phyloP scores from a whole-genome alignment of 2,329 filamentous ascomycete genomes.

The Nigrograna mackinnonii region DNA sequence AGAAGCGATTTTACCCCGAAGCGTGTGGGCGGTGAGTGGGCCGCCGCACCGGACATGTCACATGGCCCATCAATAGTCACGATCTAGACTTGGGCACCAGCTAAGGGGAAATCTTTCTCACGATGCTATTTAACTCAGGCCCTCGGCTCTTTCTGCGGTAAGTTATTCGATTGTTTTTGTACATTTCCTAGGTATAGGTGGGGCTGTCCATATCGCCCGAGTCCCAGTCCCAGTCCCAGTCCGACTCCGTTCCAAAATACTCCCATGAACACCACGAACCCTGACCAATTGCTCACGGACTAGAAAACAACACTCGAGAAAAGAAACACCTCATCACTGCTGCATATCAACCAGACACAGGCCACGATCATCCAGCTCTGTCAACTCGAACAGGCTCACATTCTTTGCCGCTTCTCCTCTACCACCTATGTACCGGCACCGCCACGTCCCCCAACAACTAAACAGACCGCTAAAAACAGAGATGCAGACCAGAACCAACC shows the following conservation, averaged over 20 bases:
- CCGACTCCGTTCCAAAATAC: conserved; percentile 3
- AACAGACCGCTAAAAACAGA: conserved; percentile 26
- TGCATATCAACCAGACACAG: no score
- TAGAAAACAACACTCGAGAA: no score
- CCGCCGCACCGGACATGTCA: conserved; percentile 19
- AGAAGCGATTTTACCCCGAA: not conserved
- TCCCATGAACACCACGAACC: not conserved
- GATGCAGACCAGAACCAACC: conserved; percentile 33
- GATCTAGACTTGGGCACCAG: conserved; percentile 31
- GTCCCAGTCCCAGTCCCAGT: not conserved
- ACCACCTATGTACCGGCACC: conserved; percentile 27
- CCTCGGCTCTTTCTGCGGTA: not conserved
- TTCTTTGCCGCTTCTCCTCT: conserved; percentile 19
- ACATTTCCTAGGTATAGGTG: conserved; percentile 12
- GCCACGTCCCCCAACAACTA: conserved; percentile 23
- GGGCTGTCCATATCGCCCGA: not conserved
- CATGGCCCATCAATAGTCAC: conserved; percentile 24
- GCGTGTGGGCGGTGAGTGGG: conserved; percentile 27
- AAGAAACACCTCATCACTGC: no score
- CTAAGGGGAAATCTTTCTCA: conserved; percentile 1
- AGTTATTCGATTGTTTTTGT: conserved; percentile 23
- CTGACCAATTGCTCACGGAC: no score
- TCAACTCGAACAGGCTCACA: conserved; percentile 17
- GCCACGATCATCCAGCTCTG: conserved; percentile 1
- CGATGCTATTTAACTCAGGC: not conserved